A percentile compares a stretch with the other conserved stretches of the same genome.
Conservation (phyloP, 2,329 filamentous ascomycete species). For the Hymenoscyphus fraxineus region DNA sequence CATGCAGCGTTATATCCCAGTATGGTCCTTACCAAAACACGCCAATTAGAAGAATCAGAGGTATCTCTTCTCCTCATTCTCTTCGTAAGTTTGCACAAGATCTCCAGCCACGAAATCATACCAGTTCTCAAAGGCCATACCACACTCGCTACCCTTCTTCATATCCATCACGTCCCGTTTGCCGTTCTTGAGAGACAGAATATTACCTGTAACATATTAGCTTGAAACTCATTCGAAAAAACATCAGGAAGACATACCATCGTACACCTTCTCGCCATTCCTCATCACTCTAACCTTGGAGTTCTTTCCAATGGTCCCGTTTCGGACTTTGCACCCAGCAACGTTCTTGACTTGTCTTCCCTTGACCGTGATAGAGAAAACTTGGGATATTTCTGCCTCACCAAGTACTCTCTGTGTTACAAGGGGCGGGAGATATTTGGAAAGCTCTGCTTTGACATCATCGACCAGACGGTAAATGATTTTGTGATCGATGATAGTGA, state of each 20-base stretch:
- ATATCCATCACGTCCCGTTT: conserved; percentile 91
- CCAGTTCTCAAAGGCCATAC: conserved; percentile 80
- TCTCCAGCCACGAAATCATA: conserved; percentile 76
- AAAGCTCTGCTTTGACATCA: conserved; percentile 65
- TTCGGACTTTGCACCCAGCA: conserved; percentile 83
- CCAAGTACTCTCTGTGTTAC: conserved; percentile 70
- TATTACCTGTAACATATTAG: conserved; percentile 53
- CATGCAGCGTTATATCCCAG: background rate
- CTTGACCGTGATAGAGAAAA: conserved; percentile 81
- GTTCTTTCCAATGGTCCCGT: conserved; percentile 65
- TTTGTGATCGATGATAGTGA: conserved; percentile 78
- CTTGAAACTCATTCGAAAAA: background rate
- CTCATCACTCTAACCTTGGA: conserved; percentile 69
- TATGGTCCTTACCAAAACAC: background rate
- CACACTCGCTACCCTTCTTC: conserved; percentile 90
- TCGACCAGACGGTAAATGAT: conserved; percentile 80
- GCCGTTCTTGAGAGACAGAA: conserved; percentile 80
- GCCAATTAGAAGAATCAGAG: conserved; percentile 14
- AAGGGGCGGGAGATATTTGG: conserved; percentile 63
- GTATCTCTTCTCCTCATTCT: conserved; percentile 61
- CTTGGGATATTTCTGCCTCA: conserved; percentile 79
- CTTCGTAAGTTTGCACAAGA: conserved; percentile 82
- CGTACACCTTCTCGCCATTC: conserved; percentile 66
- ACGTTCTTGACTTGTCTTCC: conserved; percentile 68
- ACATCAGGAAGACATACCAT: conserved; percentile 59